phyloP scores from a whole-genome alignment of 495 filamentous ascomycete species.

The Annulohypoxylon bovei region DNA sequence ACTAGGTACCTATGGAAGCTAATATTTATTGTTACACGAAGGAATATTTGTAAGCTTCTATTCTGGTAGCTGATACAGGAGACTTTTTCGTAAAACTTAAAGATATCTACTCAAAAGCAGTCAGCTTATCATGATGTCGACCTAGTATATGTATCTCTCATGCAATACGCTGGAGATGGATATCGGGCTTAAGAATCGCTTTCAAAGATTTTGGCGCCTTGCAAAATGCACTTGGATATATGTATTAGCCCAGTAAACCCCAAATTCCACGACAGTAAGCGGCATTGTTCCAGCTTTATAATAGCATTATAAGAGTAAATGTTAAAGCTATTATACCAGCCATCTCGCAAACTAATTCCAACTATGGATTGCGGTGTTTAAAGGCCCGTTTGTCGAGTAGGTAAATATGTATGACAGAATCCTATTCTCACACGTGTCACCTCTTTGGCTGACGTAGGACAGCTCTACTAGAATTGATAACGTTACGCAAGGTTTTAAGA shows the following conservation, averaged over 20 bases:
- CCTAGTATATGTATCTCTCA: not conserved
- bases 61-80: not conserved
- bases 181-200: not conserved
- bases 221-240: not conserved
- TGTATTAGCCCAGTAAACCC: no score
- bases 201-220: not conserved
- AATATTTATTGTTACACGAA: no score
- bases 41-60: not conserved
- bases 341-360: not conserved
- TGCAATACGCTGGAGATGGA: not conserved
- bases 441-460: no score
- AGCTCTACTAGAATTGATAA: no score
- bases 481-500: no score
- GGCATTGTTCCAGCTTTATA: no score
- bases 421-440: not conserved
- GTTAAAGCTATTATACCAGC: not conserved
- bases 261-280: no score
- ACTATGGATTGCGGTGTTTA: not conserved
- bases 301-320: not conserved
- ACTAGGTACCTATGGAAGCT: no score
- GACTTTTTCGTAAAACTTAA: not conserved
- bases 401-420: not conserved
- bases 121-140: not conserved
- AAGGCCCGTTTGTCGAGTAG: not conserved
- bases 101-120: not conserved